Evolutionary conservation across 73 alveolate genomes (phyloP), one percentile per base, ranked within the genome.

Genomic region (Paramecium octaurelia): DNA sequence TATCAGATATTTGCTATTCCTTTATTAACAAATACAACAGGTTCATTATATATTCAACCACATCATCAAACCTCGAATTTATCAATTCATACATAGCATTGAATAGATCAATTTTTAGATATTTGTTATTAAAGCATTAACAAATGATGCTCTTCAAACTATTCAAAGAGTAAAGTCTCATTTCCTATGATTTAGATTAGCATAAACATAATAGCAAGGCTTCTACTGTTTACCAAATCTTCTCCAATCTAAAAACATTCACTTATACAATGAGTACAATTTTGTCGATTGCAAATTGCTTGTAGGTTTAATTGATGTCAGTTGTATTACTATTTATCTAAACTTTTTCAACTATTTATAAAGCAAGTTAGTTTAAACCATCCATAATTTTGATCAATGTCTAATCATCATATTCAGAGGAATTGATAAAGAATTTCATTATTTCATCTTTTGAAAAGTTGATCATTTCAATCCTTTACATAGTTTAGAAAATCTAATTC

Each of bases 61-160:
- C 88, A 75, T 75, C 88, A 35, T 75, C 88, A 75, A 1, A 75
- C 10, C 60, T 14, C 38, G 88, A 75, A n/a, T 38, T 42, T 29
- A 75, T 38, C 21, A 75, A 38, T 38, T 75, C 88, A 36, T 38
- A 21, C 36, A 75, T 38, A n/a, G 88, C 58, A 35, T 38, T 75
- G 16, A 75, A 42, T 75, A 75, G 7, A 35, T 75, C 59, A 35
- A 75, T 29, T 75, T 29, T 29, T 10, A 75, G 40, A 75, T 24
- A 75, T 16, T 38, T 21, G 38, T 29, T 23, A 75, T 75, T 42
- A 75, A 75, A 29, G 6, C 68, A 35, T 20, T 21, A 10, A 20
- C 34, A 75, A 75, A 75, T 29, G 1, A 75, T 75, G 42, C 60
- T 42, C 29, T 75, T 75, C 38, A 38, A 75, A 75, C 88, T 75